Conservation (phyloP, 2,329 filamentous ascomycete species). For the Nothomitra cinnamomea region DNA sequence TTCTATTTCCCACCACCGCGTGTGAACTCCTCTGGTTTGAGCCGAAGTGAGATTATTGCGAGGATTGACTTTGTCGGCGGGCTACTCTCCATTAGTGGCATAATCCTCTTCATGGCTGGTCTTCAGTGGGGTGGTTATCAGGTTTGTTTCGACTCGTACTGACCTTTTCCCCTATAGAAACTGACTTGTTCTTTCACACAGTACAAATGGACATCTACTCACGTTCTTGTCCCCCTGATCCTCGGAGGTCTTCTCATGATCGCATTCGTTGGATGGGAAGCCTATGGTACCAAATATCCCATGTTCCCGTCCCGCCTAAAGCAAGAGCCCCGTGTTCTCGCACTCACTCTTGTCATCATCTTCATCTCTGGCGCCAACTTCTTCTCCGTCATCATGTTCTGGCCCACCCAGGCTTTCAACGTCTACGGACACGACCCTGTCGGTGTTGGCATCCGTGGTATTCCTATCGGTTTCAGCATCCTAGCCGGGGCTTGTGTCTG, state of each 20-base stretch:
- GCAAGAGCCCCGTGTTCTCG: constrained; percentile 16
- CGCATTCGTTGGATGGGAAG: constrained; percentile 22
- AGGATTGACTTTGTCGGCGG: constrained; percentile 36
- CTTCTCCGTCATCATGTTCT: constrained; percentile 34
- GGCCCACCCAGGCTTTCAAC: constrained; percentile 47
- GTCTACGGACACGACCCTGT: constrained; percentile 48
- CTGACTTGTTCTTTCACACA: constrained; percentile 5
- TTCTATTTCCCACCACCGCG: constrained; percentile 38
- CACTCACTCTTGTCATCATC: constrained; percentile 22
- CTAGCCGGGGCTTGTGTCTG: constrained; percentile 42
- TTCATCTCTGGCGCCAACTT: constrained; percentile 24
- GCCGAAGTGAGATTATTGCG: constrained; percentile 23
- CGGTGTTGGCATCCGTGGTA: constrained; percentile 43
- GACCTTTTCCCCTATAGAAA: no score
- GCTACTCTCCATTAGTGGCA: constrained; percentile 30
- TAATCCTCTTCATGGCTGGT: constrained; percentile 34
- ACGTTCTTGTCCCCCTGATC: constrained; percentile 25
- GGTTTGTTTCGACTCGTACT: constrained; percentile 8
- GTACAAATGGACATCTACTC: constrained; percentile 22
- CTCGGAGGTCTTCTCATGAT: constrained; percentile 24
- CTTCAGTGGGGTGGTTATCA: constrained; percentile 25
- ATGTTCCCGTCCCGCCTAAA: constrained; percentile 26
- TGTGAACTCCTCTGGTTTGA: constrained; percentile 24
- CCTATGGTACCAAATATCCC: constrained; percentile 23
- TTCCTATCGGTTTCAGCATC: constrained; percentile 48